Base-by-base conservation (phyloP, 495 filamentous ascomycete species). In the Penicillium malachiteum region DNA sequence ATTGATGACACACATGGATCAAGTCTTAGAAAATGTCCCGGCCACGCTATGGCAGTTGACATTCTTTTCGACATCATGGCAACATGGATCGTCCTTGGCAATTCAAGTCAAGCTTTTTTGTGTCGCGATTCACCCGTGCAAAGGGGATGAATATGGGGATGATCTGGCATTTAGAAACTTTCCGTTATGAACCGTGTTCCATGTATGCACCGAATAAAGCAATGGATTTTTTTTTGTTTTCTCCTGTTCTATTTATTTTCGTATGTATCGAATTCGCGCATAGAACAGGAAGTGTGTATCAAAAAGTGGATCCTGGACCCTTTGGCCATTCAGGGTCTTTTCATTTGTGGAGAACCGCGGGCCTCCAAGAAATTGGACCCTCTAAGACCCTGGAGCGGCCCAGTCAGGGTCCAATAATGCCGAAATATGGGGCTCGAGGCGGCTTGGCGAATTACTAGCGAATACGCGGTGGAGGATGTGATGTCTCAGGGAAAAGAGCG, bases 391-490 rank as follows among this genome's bases (percentile, higher is more conserved):
- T 46, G 43, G 31, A 5, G 26, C 18, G 42, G 26, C 26, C 43
- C 43, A 46, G n/a, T 31, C 43, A 46, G 43, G 26, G 43, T 46
- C 26, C 43, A 7, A 46, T 31, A 14, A 31, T 13, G 14, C 12
- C 7, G 10, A 14, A 5, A 7, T 3, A 26, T 46, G 43, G 43
- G 43, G 21, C 43, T 46, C 3, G 8, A 14, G 34, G 34, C 7
- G 12, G 34, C 34, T 13, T 37, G 12, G 41, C 31, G 50, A 30
- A 13, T 31, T 48, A 54, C 52, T 54, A 48, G 52, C 43, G 43
- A 54, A 48, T 48, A 54, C 43, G 14, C 14, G 26, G 41, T 46
- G 51, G 51, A 54, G 41, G 32, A 37, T 9, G n/a, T 54, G 32
- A 26, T 11, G n/a, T 54, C 52, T 54, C 52, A 54, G 52, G 43